Evolutionary conservation across 2,329 filamentous ascomycete genomes (phyloP), one percentile per base, ranked within the genome.

Genomic region (Diaporthe aspalathi): DNA sequence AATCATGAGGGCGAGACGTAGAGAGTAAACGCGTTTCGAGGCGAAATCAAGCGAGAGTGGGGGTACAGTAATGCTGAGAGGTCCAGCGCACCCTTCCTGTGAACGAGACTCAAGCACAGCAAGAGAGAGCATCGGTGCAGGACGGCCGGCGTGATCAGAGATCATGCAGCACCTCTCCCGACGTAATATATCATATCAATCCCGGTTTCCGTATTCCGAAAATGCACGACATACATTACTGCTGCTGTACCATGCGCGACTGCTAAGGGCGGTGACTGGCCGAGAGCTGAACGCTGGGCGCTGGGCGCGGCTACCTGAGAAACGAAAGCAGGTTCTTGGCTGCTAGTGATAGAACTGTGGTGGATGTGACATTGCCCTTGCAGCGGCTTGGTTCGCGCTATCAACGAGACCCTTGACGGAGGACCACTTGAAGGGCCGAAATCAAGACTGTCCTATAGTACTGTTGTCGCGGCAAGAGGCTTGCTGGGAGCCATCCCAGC

Each of bases 291-390:
- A 9, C 32, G 32, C 32, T 5, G 35, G 35, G 35, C 35, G 35
- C 53, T 54, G 29, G 49, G 67, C 67, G 53, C 54, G 53, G 67
- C 67, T 60, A 22, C 24, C 14, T 38, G 45, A 65, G 60, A 65
- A 65, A 65, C 38, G 12, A 38, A 24, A 0, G 45, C 60, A 7
- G 60, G 35, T 38, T 38, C 29, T 35, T 22, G 27, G 22, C 56
- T 62, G 24, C 40, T 32, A 32, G 40, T 29, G 29, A 32, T 40
- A 47, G 27, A 38, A 24, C 14, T 27, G 24, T 12, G 29, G 16
- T 49, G 52, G 66, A 68, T 68, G 66, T 27, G 66, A 68, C 52
- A 35, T 60, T 60, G 67, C 67, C 67, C 67, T 68, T 68, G 67
- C 67, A 68, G 67, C 40, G 35, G 29, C n/a, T 20, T 43, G 53